Evolutionary conservation across 2,329 filamentous ascomycete genomes (phyloP).

Genomic region (Kalaharituber pfeilii): DNA sequence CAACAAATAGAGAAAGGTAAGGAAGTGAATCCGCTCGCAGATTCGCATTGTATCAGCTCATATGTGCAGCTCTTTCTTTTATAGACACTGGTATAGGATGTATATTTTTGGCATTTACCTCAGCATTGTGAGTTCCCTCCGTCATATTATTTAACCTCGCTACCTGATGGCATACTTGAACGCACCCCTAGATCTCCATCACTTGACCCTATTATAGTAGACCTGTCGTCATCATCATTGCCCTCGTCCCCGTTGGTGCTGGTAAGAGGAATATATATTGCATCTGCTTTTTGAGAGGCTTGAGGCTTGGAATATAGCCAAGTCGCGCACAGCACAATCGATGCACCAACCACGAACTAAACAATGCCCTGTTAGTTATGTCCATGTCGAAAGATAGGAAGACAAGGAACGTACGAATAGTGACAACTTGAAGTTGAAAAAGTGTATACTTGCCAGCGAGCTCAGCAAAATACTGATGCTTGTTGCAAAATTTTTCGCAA

Average conservation of each 20-base stretch:
- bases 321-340: constrained; percentile 60
- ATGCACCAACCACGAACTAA: constrained; percentile 68
- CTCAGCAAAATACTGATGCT: constrained; percentile 82
- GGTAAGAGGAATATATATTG: constrained; percentile 19
- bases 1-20: no score
- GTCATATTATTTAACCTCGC: background rate
- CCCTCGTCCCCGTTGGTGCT: constrained; percentile 19
- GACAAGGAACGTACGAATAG: constrained; percentile 42
- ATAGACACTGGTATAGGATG: no score
- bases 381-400: constrained; percentile 5
- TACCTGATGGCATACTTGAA: background rate
- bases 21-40: no score
- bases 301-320: constrained; percentile 66
- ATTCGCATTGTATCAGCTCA: no score
- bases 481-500: constrained; percentile 84
- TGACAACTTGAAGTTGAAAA: constrained; percentile 66
- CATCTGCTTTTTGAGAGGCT: constrained; percentile 24
- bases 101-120: no score
- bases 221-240: background rate
- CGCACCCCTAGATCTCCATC: background rate
- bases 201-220: background rate
- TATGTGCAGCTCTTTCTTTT: no score
- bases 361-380: constrained; percentile 10
- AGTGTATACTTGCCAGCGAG: constrained; percentile 65
- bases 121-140: no score